Percentiles rank a stretch among this genome's conserved stretches.
These are phyloP conservation scores for Phytophthora megakarya DNA, from an alignment of 352 stramenopile genomes.

Conservation along the genomic window DNA sequence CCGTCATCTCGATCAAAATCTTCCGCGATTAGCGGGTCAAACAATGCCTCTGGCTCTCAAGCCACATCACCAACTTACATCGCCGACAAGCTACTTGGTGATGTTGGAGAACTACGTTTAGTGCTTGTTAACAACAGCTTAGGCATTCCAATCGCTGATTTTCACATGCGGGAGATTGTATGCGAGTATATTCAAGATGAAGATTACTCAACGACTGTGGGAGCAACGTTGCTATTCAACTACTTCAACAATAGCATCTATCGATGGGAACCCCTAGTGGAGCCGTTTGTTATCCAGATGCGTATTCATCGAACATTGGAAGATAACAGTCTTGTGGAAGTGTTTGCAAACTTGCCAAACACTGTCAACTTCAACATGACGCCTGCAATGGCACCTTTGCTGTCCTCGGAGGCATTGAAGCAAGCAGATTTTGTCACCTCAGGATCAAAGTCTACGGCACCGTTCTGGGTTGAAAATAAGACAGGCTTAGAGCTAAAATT, in stretches of 20 bases:
- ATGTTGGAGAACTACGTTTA: conserved; percentile 83
- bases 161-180: conserved; percentile 87
- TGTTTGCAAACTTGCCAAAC: conserved; percentile 84
- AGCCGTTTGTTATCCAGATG: conserved; percentile 84
- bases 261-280: conserved; percentile 85
- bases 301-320: conserved; percentile 71
- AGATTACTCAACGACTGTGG: conserved; percentile 79
- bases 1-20: conserved; percentile 25
- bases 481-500: conserved; percentile 85
- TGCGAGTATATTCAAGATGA: conserved; percentile 89
- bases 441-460: conserved; percentile 83
- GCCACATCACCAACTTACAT: conserved; percentile 37
- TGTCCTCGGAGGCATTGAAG: conserved; percentile 79
- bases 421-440: conserved; percentile 89
- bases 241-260: conserved; percentile 94
- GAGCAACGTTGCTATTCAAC: conserved; percentile 81
- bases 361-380: conserved; percentile 90
- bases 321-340: conserved; percentile 73
- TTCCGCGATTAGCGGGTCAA: conserved; percentile 11
- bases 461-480: conserved; percentile 91
- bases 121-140: conserved; percentile 91
- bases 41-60: conserved; percentile 5
- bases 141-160: conserved; percentile 85
- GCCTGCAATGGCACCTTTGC: conserved; percentile 81
- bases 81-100: conserved; percentile 81